Evolutionary conservation across 495 filamentous ascomycete species (phyloP).

Genomic region (Bacidia gigantensis): DNA sequence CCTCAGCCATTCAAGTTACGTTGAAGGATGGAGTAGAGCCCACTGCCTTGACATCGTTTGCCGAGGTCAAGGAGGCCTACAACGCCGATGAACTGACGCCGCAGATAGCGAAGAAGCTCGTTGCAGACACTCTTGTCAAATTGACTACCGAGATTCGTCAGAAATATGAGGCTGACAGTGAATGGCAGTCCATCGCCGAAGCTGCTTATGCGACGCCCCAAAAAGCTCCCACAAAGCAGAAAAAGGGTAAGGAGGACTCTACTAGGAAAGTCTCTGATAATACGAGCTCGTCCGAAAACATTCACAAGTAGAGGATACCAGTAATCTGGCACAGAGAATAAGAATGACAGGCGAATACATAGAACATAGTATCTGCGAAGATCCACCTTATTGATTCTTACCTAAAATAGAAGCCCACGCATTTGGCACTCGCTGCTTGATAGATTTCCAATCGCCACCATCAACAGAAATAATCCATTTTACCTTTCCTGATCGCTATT

Average conservation of each 20-base stretch:
- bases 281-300: no score
- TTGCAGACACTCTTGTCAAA: neutral
- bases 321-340: no score
- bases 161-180: neutral
- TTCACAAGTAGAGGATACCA: no score
- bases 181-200: constrained; percentile 1
- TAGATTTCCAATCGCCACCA: no score
- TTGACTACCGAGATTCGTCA: constrained; percentile 2
- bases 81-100: constrained; percentile 1
- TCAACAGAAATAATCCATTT: no score
- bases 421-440: no score
- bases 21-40: constrained; percentile 6
- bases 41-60: neutral
- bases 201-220: neutral
- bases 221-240: neutral
- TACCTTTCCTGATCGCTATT: no score
- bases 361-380: no score
- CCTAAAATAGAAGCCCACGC: no score
- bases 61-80: constrained; percentile 3
- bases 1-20: neutral
- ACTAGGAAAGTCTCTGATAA: neutral
- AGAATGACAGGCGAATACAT: no score
- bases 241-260: neutral
- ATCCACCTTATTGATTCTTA: no score
- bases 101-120: constrained; percentile 6